phyloP scores from a whole-genome alignment of 163 green algal genomes.

The Scenedesmus sp. region DNA sequence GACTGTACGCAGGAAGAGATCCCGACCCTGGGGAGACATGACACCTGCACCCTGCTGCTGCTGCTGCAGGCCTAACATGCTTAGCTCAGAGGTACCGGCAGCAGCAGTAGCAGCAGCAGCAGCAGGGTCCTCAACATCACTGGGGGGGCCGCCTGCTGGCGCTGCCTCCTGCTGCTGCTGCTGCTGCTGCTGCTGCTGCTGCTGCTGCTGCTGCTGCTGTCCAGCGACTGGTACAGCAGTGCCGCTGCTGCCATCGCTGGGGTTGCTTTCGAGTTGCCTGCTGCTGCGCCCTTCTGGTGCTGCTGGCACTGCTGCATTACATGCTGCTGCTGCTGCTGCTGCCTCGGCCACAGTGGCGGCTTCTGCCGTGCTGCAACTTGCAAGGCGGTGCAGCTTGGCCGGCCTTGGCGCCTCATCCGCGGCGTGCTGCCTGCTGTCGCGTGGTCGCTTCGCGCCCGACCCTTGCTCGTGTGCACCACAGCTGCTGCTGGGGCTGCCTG shows the following conservation, averaged over 20 bases:
- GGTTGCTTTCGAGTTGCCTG: background rate
- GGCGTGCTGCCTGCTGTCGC: background rate
- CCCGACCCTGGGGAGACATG: background rate
- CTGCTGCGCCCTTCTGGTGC: background rate
- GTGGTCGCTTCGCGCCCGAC: background rate
- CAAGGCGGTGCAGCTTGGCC: background rate
- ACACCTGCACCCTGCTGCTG: background rate
- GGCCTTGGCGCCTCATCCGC: background rate
- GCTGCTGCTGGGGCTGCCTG: background rate
- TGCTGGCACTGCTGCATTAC: background rate
- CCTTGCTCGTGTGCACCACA: background rate
- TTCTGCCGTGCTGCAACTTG: background rate
- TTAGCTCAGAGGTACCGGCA: background rate
- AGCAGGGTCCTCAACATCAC: background rate
- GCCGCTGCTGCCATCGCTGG: background rate
- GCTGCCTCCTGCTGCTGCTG: too few relatives aligned
- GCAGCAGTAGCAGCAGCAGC: background rate
- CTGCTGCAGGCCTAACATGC: background rate
- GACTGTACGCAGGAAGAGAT: constrained; percentile 10
- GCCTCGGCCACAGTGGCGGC: background rate
- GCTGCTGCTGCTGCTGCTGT: background rate
- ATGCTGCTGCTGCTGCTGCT: background rate
- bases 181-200: background rate
- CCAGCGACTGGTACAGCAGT: background rate
- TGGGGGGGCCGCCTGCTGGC: background rate